These are phyloP conservation scores for Pichia paraexigua DNA, from an alignment of 805 yeast genomes.

Conservation along the genomic window DNA sequence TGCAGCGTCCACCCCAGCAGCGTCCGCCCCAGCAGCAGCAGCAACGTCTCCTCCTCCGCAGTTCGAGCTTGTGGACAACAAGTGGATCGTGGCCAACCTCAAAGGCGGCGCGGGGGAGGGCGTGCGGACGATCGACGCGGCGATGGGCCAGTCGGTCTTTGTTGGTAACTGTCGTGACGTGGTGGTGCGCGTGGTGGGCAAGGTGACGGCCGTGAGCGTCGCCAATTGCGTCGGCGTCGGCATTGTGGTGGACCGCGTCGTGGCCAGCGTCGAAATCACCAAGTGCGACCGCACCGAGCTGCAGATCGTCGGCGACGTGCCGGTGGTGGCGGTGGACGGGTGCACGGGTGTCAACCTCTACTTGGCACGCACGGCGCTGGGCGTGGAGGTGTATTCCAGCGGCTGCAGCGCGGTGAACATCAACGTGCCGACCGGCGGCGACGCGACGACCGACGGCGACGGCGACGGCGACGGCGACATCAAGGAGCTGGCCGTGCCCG, in stretches of 20 bases:
- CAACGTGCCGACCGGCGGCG: conserved; percentile 43
- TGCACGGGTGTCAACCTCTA: conserved; percentile 80
- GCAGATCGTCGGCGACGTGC: conserved; percentile 76
- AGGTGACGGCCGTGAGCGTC: conserved; percentile 80
- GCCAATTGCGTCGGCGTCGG: conserved; percentile 67
- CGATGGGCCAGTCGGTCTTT: conserved; percentile 80
- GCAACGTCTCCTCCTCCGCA: conserved; percentile 12
- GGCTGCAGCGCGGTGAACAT: conserved; percentile 80
- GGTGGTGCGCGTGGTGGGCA: conserved; percentile 80
- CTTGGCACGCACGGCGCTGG: conserved; percentile 17
- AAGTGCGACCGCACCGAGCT: conserved; percentile 74
- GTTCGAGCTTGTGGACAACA: conserved; percentile 74
- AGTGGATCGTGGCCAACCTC: conserved; percentile 83
- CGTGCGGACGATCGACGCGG: conserved; percentile 60
- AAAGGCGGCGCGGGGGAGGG: conserved; percentile 50
- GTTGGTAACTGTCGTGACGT: conserved; percentile 72
- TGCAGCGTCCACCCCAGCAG: no score
- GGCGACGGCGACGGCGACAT: conserved; percentile 53
- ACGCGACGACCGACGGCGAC: conserved; percentile 25
- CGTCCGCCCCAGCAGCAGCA: neutral
- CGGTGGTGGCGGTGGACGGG: conserved; percentile 82
- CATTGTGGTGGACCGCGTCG: conserved; percentile 72
- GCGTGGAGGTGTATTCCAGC: conserved; percentile 74
- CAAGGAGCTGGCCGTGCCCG: conserved; percentile 80
- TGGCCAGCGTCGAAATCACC: conserved; percentile 83